Evolutionary conservation across 192 early-diverging fungal genomes (phyloP).

Genomic region (Backusella australiensis): DNA sequence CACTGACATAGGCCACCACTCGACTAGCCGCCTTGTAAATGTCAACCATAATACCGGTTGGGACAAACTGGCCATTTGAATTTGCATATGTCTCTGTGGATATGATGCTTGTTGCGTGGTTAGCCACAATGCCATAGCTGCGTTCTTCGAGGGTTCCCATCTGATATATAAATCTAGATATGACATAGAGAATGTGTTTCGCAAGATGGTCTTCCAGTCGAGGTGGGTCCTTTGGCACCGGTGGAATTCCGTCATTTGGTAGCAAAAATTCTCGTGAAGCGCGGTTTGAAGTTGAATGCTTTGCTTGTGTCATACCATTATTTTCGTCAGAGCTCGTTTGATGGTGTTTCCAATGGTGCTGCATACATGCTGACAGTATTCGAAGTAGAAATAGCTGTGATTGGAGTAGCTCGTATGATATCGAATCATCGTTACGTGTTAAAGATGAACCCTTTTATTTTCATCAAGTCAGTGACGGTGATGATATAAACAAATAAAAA

Average conservation of each 20-base stretch:
- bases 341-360: slow-evolving; percentile 62
- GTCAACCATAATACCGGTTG: slow-evolving; percentile 34
- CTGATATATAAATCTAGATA: slow-evolving; percentile 59
- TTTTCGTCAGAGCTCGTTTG: background rate
- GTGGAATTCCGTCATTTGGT: slow-evolving; percentile 7
- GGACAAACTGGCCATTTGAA: slow-evolving; percentile 11
- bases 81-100: background rate
- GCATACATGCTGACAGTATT: slow-evolving; percentile 79
- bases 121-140: background rate
- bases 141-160: slow-evolving; percentile 36
- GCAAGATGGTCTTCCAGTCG: slow-evolving; percentile 68
- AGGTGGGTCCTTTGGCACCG: slow-evolving; percentile 54
- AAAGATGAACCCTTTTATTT: slow-evolving; percentile 8
- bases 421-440: slow-evolving; percentile 42
- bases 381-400: slow-evolving; percentile 80
- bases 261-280: slow-evolving; percentile 10
- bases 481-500: background rate
- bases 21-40: slow-evolving; percentile 76
- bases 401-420: slow-evolving; percentile 63
- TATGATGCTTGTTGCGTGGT: background rate
- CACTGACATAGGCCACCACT: slow-evolving; percentile 80
- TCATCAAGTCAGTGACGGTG: background rate
- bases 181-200: slow-evolving; percentile 54
- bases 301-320: background rate
- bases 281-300: background rate